These are phyloP conservation scores for Dictyostelium intermedium DNA, from an alignment of 78 protist genomes.

Conservation along the genomic window DNA sequence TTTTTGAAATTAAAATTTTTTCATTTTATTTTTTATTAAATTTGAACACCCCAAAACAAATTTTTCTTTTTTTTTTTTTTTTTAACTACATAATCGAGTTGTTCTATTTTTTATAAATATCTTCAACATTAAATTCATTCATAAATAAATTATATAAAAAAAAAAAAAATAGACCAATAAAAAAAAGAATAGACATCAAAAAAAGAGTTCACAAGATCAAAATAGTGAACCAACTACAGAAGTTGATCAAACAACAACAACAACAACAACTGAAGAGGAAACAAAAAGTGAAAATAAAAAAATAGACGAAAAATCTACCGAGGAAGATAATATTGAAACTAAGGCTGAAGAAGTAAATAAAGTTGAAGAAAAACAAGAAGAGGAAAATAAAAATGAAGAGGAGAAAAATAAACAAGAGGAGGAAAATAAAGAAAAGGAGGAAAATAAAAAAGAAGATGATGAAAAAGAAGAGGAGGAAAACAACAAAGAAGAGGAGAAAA, in stretches of 20 bases:
- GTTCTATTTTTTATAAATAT: background rate
- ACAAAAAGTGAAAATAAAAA: background rate
- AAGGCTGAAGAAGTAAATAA: background rate
- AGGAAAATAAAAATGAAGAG: background rate
- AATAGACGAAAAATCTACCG: background rate
- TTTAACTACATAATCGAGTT: background rate
- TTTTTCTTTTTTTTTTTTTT: background rate
- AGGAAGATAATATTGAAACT: background rate
- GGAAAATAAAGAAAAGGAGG: background rate
- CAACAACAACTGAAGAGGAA: background rate
- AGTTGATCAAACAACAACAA: background rate
- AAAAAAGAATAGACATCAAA: slow-evolving; percentile 23
- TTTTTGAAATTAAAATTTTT: background rate
- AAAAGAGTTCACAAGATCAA: slow-evolving; percentile 27
- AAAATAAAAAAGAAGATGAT: background rate
- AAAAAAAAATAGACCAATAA: background rate
- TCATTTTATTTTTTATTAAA: background rate
- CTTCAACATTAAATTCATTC: background rate
- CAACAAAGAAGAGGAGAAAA: background rate
- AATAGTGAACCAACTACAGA: background rate
- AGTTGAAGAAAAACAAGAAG: background rate
- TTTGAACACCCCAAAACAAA: too few species aligned
- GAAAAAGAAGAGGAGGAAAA: background rate
- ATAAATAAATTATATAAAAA: too few species aligned
- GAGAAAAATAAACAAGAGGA: background rate